These are phyloP conservation scores for Saccharomyces eubayanus DNA, from an alignment of 805 yeast species.

Conservation along the genomic window DNA sequence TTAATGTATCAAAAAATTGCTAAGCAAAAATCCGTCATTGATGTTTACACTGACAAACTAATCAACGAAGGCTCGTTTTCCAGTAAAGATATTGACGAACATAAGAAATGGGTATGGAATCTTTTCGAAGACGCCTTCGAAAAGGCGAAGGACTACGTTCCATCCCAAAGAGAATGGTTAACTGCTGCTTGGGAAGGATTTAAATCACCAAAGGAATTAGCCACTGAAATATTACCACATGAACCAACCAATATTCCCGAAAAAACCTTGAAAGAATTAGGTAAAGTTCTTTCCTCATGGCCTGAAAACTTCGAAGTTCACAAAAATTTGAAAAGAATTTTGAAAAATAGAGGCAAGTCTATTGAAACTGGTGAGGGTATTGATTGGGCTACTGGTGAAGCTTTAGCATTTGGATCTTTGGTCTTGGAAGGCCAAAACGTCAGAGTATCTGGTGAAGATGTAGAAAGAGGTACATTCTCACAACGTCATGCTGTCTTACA, in stretches of 20 bases:
- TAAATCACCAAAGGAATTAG: slow-evolving; percentile 94
- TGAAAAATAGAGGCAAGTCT: slow-evolving; percentile 78
- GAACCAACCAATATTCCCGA: slow-evolving; percentile 87
- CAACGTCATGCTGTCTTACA: slow-evolving; percentile 98
- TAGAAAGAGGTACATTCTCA: slow-evolving; percentile 99
- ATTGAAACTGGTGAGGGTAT: slow-evolving; percentile 85
- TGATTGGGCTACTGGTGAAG: slow-evolving; percentile 99
- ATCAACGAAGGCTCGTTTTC: slow-evolving; percentile 84
- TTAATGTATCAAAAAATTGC: slow-evolving; percentile 90
- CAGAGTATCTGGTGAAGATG: slow-evolving; percentile 98
- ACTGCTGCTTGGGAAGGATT: slow-evolving; percentile 98
- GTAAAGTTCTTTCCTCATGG: slow-evolving; percentile 67
- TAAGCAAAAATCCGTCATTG: slow-evolving; percentile 80
- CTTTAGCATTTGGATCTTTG: slow-evolving; percentile 91
- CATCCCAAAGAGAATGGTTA: slow-evolving; percentile 94
- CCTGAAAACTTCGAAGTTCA: slow-evolving; percentile 87
- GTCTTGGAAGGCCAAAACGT: slow-evolving; percentile 91
- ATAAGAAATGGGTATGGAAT: slow-evolving; percentile 97
- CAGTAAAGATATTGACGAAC: slow-evolving; percentile 84
- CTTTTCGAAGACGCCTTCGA: slow-evolving; percentile 81
- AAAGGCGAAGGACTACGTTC: slow-evolving; percentile 82
- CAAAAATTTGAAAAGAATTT: slow-evolving; percentile 91
- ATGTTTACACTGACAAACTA: slow-evolving; percentile 73
- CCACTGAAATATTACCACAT: slow-evolving; percentile 91
- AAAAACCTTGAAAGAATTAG: slow-evolving; percentile 64